These are phyloP conservation scores for Amanita subjunquillea DNA, from an alignment of 768 basidiomycete genomes.

Conservation along the genomic window DNA sequence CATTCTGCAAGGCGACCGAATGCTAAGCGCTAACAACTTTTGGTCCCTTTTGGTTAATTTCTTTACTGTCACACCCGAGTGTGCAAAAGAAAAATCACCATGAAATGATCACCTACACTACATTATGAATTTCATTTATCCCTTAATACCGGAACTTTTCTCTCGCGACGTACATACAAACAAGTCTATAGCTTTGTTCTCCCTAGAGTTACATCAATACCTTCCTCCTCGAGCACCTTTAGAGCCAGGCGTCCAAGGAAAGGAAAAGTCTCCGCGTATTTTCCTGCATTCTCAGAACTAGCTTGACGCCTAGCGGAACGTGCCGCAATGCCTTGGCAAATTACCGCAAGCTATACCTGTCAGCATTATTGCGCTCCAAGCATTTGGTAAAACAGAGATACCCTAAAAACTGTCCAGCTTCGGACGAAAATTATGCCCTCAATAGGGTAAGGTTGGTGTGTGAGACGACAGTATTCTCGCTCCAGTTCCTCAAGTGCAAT, in stretches of 20 bases:
- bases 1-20: constrained; percentile 44
- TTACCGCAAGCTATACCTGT: constrained; percentile 52
- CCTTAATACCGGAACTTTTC: background rate
- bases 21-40: constrained; percentile 58
- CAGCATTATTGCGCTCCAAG: background rate
- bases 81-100: constrained; percentile 8
- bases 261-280: constrained; percentile 39
- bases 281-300: constrained; percentile 67
- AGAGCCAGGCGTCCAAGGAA: constrained; percentile 56
- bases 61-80: constrained; percentile 43
- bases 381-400: constrained; percentile 21
- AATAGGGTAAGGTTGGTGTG: constrained; percentile 63
- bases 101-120: background rate
- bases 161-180: background rate
- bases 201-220: constrained; percentile 17
- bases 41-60: constrained; percentile 62
- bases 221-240: constrained; percentile 45
- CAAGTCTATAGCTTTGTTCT: constrained; percentile 21
- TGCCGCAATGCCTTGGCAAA: constrained; percentile 86
- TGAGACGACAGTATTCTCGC: constrained; percentile 67
- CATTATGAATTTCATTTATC: background rate
- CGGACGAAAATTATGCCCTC: constrained; percentile 68
- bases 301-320: constrained; percentile 80
- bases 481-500: constrained; percentile 66
- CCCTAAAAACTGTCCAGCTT: constrained; percentile 82